Evolutionary conservation across 2,329 filamentous ascomycete species (phyloP), one percentile per base, ranked within the genome.

Genomic region (Coniosporium tulheliwenetii): DNA sequence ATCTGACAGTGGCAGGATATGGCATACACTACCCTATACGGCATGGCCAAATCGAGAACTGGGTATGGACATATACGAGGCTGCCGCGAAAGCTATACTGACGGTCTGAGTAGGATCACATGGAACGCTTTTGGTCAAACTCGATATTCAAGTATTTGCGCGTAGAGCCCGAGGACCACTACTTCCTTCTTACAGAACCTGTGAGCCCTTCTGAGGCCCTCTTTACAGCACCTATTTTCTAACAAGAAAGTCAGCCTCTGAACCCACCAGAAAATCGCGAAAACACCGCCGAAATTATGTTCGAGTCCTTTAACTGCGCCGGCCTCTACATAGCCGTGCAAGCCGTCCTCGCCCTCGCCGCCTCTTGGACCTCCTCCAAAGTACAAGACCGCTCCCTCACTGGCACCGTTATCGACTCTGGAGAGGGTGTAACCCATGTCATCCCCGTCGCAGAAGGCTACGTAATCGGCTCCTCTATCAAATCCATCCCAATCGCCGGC

Each of bases 111-210:
- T 41, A 91, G 84, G 91, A 98, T 65, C 85, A 95, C 56, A 98
- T 98, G 91, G 91, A 98, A 64, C 81, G 91, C 47, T 98, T 96
- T 69, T 98, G 91, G 91, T 96, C 93, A 50, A 96, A 96, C 69
- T 98, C 91, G 47, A 98, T 98, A 66, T 98, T 98, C 77, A 98
- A 98, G 63, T 98, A 98, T 59, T 75, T 98, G 40, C 79, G 91
- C 53, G 91, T 98, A 50, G 91, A 98, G 66, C 91, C 91, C 29
- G 91, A 98, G 66, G 91, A 98, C 60, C 91, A 98, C 64, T 87
- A 94, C 69, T 98, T 98, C 64, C 78, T 98, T 47, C 78, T 98
- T 44, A 98, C 91, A 45, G 91, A 98, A 61, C 91, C 91, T 44
- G 87, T 94, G 74, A 59, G 79, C 50, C 19, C 4, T 26, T 26